Conservation (phyloP, 371 early-diverging fungal genomes). For the Racocetra persica region DNA sequence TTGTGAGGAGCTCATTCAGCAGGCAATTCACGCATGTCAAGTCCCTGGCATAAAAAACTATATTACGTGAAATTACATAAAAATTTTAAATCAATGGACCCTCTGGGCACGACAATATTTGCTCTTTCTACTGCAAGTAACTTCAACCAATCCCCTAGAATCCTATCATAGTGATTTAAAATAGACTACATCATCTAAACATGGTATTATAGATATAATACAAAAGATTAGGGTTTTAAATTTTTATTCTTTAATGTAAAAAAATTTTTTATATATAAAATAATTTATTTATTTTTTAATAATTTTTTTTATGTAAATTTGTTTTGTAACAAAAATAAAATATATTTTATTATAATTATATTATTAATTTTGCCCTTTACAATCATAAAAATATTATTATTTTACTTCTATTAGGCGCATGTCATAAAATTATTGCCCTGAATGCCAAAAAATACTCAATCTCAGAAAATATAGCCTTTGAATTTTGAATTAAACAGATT, state of each 20-base stretch:
- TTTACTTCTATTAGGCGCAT: not conserved
- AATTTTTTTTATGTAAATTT: too few relatives aligned
- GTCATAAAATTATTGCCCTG: constrained; percentile 3
- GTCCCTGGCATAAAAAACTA: not conserved
- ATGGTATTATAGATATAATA: too few relatives aligned
- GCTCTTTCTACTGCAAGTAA: constrained; percentile 3
- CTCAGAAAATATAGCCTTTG: not conserved
- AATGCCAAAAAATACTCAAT: not conserved
- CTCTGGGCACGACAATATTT: constrained; percentile 7
- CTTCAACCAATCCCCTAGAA: constrained; percentile 4
- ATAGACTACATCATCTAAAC: too few relatives aligned
- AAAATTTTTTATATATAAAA: too few relatives aligned
- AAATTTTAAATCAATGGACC: not conserved
- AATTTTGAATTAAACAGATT: constrained; percentile 16
- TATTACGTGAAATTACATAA: not conserved
- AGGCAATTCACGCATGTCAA: constrained; percentile 16
- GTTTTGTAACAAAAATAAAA: too few relatives aligned
- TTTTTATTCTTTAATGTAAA: too few relatives aligned
- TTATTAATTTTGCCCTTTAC: too few relatives aligned
- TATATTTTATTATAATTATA: too few relatives aligned
- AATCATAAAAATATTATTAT: too few relatives aligned
- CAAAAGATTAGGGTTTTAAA: too few relatives aligned
- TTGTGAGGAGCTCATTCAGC: constrained; percentile 29
- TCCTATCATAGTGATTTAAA: constrained; percentile 16
- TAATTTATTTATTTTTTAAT: too few relatives aligned